These are phyloP conservation scores for Centaurea solstitialis DNA, from an alignment of 129 eudicot species.

Conservation along the genomic window DNA sequence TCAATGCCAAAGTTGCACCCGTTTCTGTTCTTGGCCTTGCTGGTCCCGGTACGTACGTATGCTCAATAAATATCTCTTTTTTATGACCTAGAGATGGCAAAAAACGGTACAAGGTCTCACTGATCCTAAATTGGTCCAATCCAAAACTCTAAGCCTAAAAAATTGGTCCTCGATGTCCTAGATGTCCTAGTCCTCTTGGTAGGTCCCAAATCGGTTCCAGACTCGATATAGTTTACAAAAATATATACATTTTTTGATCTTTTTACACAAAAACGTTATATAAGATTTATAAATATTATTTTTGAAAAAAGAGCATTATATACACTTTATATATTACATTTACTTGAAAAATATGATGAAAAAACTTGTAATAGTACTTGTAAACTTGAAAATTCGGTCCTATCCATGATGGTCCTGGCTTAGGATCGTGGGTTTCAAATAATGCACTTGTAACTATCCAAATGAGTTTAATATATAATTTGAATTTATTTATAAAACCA, in stretches of 20 bases:
- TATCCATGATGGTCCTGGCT: no score
- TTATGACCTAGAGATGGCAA: not conserved
- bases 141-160: no score
- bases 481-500: not conserved
- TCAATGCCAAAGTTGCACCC: not conserved
- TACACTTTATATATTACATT: no score
- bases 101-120: not conserved
- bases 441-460: no score
- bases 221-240: not conserved
- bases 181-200: no score
- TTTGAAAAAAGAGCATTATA: no score
- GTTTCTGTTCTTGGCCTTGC: slow-evolving; percentile 3
- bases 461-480: no score
- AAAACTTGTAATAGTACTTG: no score
- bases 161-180: not conserved
- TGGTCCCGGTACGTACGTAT: slow-evolving; percentile 5
- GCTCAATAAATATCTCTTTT: not conserved
- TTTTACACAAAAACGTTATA: not conserved
- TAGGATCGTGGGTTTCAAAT: no score
- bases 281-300: no score
- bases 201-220: not conserved
- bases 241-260: not conserved
- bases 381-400: no score
- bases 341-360: no score
- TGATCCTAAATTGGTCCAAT: not conserved